Base-by-base conservation (phyloP, 2,329 filamentous ascomycete genomes). In the Aspergillus alliaceus region DNA sequence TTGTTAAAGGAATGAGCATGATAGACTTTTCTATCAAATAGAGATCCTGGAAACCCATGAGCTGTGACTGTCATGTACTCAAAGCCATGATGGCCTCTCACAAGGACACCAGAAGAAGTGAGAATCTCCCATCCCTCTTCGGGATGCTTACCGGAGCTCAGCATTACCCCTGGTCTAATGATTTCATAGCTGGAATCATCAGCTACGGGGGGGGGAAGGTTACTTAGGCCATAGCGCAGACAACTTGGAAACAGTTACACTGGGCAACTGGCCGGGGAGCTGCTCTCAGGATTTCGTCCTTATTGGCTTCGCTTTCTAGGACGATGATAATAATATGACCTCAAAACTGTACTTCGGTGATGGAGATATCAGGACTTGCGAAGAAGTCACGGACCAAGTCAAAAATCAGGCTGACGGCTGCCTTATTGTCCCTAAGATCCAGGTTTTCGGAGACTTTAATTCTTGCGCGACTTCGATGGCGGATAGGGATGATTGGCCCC, bases 321-420 rank as follows among this genome's bases (percentile, higher is more conserved):
- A 61, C 39, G 35, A 63, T n/a, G n/a, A n/a, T n/a, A n/a, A n/a
- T 35, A 20, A 61, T 35, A 31, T 50, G 39, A n/a, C 49, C 27
- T 59, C 62, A 63, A 27, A 48, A 61, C 29, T 61, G 60, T 5
- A 64, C 52, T 29, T 63, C 60, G n/a, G 52, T 60, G 2, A 63
- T 57, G 15, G 35, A 14, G 29, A 64, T 59, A 1, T 40, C 18
- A 11, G n/a, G 14, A 24, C 44, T 14, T 7, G 25, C n/a, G 29
- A 61, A 63, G 46, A 60, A 59, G 22, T 53, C 32, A 20, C 40
- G 46, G 25, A 58, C 44, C 15, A 61, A 15, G 11, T 57, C n/a
- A 37, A 61, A 60, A 20, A 60, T 24, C n/a, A 40, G 44, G 27
- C 53, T 24, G 7, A 47, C 52, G 5, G 39, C 44, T 15, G 35